Evolutionary conservation across 2,329 filamentous ascomycete genomes (phyloP), one percentile per base, ranked within the genome.

Genomic region (Coniochaeta sp.): DNA sequence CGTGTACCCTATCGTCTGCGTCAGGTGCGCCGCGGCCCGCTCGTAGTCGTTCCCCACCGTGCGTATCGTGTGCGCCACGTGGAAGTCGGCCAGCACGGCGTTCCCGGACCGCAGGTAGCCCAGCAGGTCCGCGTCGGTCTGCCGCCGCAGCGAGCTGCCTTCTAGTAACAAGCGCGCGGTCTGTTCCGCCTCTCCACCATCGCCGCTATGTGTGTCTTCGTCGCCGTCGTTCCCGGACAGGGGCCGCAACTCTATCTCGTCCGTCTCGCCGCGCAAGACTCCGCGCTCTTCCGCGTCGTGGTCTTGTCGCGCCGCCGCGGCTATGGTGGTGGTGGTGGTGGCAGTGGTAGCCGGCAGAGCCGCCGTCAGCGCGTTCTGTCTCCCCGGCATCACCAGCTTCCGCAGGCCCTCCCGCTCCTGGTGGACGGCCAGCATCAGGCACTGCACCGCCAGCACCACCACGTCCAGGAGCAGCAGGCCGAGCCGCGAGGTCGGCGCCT

Each of bases 361-460:
- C 7, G 47, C 22, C 22, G 57, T 55, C 10, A 26, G 58, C 36
- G 16, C 30, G 36, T n/a, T 17, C 34, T 14, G 14, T 28, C 38
- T 24, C 3, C 50, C 58, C 59, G 73, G 71, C 56, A 74, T 75
- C 7, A 84, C 73, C 16, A 75, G 72, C 57, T 80, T 77, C 34
- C 81, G 77, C 24, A 88, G 72, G 60, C 77, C 79, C 65, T 87
- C 84, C 62, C 81, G 77, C 66, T 88, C 83, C 54, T 81, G 77
- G 66, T 86, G 84, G 12, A 88, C 80, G 3, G 84, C 77, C 60
- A 89, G 71, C 85, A 89, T 87, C 50, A 88, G 70, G 63, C 83
- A 84, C 69, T 89, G 87, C 16, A 88, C 66, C 1, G 70, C 72
- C 42, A 88, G 66, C 8, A 89, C 77, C 32, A 83, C 66, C 7